Evolutionary conservation across 2,329 filamentous ascomycete genomes (phyloP).

Genomic region (Diaporthe ilicicola): DNA sequence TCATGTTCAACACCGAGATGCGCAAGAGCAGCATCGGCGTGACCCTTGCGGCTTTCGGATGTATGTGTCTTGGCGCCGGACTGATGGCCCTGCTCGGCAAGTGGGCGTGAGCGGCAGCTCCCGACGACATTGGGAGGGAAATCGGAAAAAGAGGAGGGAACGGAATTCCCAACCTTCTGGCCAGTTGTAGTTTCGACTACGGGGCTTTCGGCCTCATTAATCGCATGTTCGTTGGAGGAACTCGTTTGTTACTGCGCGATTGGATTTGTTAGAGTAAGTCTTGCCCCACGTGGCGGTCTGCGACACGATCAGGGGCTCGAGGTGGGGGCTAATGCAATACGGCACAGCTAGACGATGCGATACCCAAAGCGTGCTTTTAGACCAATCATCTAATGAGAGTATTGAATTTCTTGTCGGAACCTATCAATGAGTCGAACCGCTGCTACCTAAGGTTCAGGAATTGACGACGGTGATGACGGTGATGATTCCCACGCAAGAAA

Average conservation of each 20-base stretch:
- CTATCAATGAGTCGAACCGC: neutral
- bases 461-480: neutral
- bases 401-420: slow-evolving; percentile 12
- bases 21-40: slow-evolving; percentile 48
- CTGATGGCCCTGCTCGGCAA: slow-evolving; percentile 60
- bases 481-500: neutral
- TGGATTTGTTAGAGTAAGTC: slow-evolving; percentile 25
- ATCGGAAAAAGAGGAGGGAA: neutral
- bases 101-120: slow-evolving; percentile 49
- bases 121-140: neutral
- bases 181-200: neutral
- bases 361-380: slow-evolving; percentile 17
- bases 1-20: slow-evolving; percentile 53
- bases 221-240: slow-evolving; percentile 1
- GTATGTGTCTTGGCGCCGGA: slow-evolving; percentile 50
- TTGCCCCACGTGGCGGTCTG: neutral
- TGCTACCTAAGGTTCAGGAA: slow-evolving; percentile 3
- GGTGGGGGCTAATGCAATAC: slow-evolving; percentile 27
- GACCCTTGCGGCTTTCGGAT: slow-evolving; percentile 47
- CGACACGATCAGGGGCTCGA: neutral
- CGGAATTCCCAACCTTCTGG: neutral
- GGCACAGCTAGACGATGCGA: slow-evolving; percentile 11
- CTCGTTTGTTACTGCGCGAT: neutral
- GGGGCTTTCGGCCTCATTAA: neutral
- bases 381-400: slow-evolving; percentile 29